These are phyloP conservation scores for Leishmania major DNA, from an alignment of 208 protist genomes.

Conservation along the genomic window DNA sequence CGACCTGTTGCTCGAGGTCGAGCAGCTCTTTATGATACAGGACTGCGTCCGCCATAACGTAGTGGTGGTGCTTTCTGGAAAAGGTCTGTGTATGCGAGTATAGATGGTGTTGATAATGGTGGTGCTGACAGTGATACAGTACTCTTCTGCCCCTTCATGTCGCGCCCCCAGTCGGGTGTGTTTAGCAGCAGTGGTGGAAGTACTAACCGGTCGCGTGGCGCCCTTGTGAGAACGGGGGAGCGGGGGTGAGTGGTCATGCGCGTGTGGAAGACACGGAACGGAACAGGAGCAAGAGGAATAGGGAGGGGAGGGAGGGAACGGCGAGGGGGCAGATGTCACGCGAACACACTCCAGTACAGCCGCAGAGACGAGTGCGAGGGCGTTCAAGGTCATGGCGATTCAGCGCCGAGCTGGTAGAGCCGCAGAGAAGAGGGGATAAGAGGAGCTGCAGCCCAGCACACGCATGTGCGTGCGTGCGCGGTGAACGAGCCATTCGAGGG, in stretches of 20 bases:
- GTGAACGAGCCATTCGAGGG: no score
- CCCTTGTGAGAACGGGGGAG: neutral
- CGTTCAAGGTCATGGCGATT: neutral
- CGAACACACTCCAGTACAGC: neutral
- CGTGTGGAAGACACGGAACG: neutral
- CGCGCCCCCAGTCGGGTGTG: neutral
- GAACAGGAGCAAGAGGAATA: neutral
- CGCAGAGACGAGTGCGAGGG: neutral
- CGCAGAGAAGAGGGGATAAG: neutral
- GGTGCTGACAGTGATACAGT: neutral
- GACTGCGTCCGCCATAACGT: conserved; percentile 35
- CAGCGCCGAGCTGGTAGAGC: neutral
- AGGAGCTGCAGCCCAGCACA: neutral
- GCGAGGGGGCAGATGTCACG: neutral
- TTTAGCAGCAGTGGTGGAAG: neutral
- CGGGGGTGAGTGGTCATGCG: neutral
- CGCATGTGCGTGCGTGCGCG: no score
- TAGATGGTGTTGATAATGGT: neutral
- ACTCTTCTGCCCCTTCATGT: neutral
- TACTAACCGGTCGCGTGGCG: neutral
- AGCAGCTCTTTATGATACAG: conserved; percentile 74
- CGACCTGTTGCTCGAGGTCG: conserved; percentile 52
- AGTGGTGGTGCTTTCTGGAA: neutral
- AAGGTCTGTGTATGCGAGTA: neutral
- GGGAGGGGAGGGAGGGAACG: neutral